phyloP scores from a whole-genome alignment of 2,329 filamentous ascomycete genomes.

The Calonectria montana region DNA sequence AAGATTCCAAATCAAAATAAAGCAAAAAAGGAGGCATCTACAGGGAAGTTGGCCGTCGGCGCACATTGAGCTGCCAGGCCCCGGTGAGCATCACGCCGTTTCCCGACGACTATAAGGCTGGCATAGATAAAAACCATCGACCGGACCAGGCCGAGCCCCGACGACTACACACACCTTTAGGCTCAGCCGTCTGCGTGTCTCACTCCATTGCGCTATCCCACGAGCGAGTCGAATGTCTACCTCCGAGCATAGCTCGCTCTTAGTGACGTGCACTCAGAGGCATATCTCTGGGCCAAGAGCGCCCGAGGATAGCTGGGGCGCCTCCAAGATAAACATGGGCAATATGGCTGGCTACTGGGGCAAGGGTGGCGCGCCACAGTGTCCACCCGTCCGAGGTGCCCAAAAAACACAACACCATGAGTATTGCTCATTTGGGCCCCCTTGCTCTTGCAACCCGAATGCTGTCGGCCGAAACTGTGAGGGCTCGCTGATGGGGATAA shows the following conservation, averaged over 20 bases:
- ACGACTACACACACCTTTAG: constrained; percentile 6
- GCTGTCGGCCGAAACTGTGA: constrained; percentile 2
- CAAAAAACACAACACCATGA: background rate
- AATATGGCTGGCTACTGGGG: constrained; percentile 30
- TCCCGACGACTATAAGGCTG: constrained; percentile 6
- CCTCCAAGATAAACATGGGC: constrained; percentile 33
- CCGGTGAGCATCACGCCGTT: constrained; percentile 22
- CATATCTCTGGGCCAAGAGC: constrained; percentile 26
- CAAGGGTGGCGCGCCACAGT: constrained; percentile 15
- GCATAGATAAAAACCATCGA: constrained; percentile 2
- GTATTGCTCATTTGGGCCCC: background rate
- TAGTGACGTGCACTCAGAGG: constrained; percentile 17
- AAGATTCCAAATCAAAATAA: constrained; percentile 9
- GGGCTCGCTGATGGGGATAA: background rate
- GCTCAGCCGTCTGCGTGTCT: constrained; percentile 19
- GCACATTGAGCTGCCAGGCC: background rate
- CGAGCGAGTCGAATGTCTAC: constrained; percentile 24
- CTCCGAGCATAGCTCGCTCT: constrained; percentile 17
- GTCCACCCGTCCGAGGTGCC: constrained; percentile 10
- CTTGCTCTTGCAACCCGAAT: background rate
- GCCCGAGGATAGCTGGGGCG: constrained; percentile 12
- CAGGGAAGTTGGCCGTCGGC: constrained; percentile 19
- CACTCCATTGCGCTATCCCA: constrained; percentile 20
- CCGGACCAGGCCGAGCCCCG: constrained; percentile 39
- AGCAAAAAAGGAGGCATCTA: background rate